Evolutionary conservation across 164 flowering plant species (phyloP), one percentile per base, ranked within the genome.

Genomic region (Vitis cinerea): DNA sequence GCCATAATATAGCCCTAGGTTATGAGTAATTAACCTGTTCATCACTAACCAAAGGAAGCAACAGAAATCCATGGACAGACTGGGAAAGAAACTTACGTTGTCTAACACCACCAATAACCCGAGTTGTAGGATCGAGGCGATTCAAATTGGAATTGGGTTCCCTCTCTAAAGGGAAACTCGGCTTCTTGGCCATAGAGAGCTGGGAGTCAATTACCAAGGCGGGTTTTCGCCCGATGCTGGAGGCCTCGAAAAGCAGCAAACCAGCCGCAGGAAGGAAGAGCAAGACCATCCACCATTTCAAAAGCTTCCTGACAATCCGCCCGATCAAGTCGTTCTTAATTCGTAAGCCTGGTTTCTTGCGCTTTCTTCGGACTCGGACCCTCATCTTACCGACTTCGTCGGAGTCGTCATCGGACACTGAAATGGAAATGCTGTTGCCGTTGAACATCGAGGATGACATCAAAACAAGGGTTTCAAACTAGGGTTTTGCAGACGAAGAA

Each of bases 341-440:
- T 66, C 82, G 84, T 52, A 55, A 64, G 27, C 73, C 79, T 14
- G 67, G 62, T 65, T 85, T 88, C 86, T 74, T 83, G 37, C 97
- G 88, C 75, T 85, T 93, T 56, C 86, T 81, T 19, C 90, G 89
- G 49, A 67, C 74, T 37, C 88, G 86, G 31, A 57, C 78, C 47
- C 82, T 81, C 82, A 79, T 74, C 56, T 77, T 81, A 14, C 79
- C 81, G 64, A 67, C 67, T 12, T 83, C 88, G 60, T 88, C 93
- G 44, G 84, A 70, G 0, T 90, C 91, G 17, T 82, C 87, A 62
- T 88, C 94, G 47, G 98, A 79, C 59, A 89, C 76, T 4, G 86
- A 66, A 59, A 90, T 82, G 9, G 89, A 73, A 8, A 88, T 62
- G 78, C 74, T 69, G 78, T 69, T 83, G 79, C 63, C 75, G 68